Percentiles rank a stretch among this genome's conserved stretches.
phyloP scores from a whole-genome alignment of 192 early-diverging fungal species.

The Backusella australiensis region DNA sequence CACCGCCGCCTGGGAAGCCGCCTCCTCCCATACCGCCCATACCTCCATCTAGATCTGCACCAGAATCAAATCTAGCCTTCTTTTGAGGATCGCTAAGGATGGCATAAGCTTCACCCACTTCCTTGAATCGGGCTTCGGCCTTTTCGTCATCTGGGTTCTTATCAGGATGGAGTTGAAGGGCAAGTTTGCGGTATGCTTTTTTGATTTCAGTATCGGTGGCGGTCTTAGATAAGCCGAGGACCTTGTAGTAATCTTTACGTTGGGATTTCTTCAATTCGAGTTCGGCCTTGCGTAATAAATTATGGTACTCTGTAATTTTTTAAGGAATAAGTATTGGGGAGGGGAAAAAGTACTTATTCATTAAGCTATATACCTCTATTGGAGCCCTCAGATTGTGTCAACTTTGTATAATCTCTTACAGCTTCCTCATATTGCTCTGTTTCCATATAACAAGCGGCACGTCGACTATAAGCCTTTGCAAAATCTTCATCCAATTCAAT shows the following conservation, averaged over 20 bases:
- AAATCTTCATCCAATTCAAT: slow-evolving; percentile 63
- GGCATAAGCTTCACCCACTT: slow-evolving; percentile 76
- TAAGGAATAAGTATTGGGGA: no score
- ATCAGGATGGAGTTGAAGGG: slow-evolving; percentile 90
- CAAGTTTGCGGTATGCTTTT: slow-evolving; percentile 81
- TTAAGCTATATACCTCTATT: slow-evolving; percentile 49
- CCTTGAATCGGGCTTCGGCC: slow-evolving; percentile 81
- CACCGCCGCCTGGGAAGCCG: slow-evolving; percentile 41
- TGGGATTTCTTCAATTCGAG: slow-evolving; percentile 65
- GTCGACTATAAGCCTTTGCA: slow-evolving; percentile 71
- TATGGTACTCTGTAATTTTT: slow-evolving; percentile 30
- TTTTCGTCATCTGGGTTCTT: slow-evolving; percentile 72
- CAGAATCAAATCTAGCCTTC: slow-evolving; percentile 77
- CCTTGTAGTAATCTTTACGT: slow-evolving; percentile 96
- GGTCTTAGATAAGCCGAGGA: slow-evolving; percentile 72
- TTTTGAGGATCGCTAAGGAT: slow-evolving; percentile 80
- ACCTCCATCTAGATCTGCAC: slow-evolving; percentile 74
- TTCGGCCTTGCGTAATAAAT: slow-evolving; percentile 55
- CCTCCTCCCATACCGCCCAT: slow-evolving; percentile 40
- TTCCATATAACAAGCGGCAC: slow-evolving; percentile 75
- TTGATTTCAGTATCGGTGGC: slow-evolving; percentile 81
- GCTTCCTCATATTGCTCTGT: slow-evolving; percentile 75
- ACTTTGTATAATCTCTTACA: slow-evolving; percentile 71
- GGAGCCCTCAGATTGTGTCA: slow-evolving; percentile 53
- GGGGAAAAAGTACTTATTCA: no score